phyloP scores from a whole-genome alignment of 2,329 filamentous ascomycete genomes.

The Penicillium brevicompactum region DNA sequence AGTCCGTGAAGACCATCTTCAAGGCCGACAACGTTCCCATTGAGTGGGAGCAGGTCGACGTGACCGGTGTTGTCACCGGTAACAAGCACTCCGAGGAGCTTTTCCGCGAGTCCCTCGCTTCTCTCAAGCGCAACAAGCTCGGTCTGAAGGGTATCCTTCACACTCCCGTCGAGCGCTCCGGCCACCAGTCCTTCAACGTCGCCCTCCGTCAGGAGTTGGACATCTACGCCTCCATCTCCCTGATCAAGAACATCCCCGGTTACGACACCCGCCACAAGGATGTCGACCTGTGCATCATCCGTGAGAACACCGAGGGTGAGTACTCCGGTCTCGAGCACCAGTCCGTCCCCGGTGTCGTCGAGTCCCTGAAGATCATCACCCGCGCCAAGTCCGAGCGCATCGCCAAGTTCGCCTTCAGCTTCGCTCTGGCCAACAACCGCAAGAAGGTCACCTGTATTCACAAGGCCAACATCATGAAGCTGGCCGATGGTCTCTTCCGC shows the following conservation, averaged over 20 bases:
- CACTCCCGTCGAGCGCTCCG: constrained; percentile 93
- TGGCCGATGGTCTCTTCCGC: constrained; percentile 97
- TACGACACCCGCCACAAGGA: constrained; percentile 97
- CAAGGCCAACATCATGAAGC: constrained; percentile 99
- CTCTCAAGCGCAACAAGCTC: constrained; percentile 97
- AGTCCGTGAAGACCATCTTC: constrained; percentile 99
- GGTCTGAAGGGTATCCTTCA: constrained; percentile 98
- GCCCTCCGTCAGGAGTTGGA: constrained; percentile 98
- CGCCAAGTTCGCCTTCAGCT: constrained; percentile 97
- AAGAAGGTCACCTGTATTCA: constrained; percentile 99
- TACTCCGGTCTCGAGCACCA: constrained; percentile 99
- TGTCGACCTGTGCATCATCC: constrained; percentile 98
- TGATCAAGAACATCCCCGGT: constrained; percentile 99
- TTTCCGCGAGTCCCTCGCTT: constrained; percentile 93
- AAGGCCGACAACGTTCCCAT: constrained; percentile 99
- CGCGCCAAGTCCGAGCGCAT: constrained; percentile 99
- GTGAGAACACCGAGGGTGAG: constrained; percentile 99
- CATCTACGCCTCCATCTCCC: constrained; percentile 96
- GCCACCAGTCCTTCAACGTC: constrained; percentile 99
- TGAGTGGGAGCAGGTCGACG: constrained; percentile 98
- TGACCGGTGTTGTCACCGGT: constrained; percentile 83
- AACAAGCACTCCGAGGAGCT: constrained; percentile 89
- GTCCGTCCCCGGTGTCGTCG: constrained; percentile 92
- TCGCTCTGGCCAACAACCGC: constrained; percentile 96
- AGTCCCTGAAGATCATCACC: constrained; percentile 99